Percentiles rank a stretch among this genome's conserved stretches.
These are phyloP conservation scores for Samsoniella hepiali DNA, from an alignment of 2,329 filamentous ascomycete genomes.

Conservation along the genomic window DNA sequence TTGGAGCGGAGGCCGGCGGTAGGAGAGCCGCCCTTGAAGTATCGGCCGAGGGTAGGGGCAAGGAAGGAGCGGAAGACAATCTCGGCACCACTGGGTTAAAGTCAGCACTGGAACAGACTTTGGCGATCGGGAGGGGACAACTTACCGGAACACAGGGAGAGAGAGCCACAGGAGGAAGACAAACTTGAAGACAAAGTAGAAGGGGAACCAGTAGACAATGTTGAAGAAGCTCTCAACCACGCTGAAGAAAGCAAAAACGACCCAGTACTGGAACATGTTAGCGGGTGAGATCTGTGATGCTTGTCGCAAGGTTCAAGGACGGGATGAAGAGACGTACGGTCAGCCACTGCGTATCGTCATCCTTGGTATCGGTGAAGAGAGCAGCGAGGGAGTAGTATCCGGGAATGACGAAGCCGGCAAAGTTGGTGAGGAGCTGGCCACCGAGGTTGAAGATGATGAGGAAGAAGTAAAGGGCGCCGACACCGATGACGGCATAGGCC, in stretches of 20 bases:
- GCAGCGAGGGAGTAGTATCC: slow-evolving; percentile 81
- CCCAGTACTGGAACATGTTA: slow-evolving; percentile 70
- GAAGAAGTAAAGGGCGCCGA: slow-evolving; percentile 80
- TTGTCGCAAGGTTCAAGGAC: slow-evolving; percentile 5
- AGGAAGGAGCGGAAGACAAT: slow-evolving; percentile 96
- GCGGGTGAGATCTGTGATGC: slow-evolving; percentile 22
- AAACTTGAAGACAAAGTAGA: slow-evolving; percentile 99
- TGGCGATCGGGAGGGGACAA: slow-evolving; percentile 23
- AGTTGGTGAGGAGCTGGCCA: slow-evolving; percentile 82
- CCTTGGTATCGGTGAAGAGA: slow-evolving; percentile 67
- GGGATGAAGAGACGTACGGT: slow-evolving; percentile 51
- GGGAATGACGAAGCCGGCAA: slow-evolving; percentile 78
- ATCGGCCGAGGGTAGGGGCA: slow-evolving; percentile 84
- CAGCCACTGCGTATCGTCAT: slow-evolving; percentile 79
- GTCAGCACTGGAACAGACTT: slow-evolving; percentile 16
- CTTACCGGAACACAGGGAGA: slow-evolving; percentile 89
- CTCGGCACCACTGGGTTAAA: slow-evolving; percentile 73
- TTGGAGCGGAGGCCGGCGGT: slow-evolving; percentile 85
- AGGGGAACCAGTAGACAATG: slow-evolving; percentile 93
- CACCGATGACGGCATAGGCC: slow-evolving; percentile 75
- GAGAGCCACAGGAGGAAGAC: slow-evolving; percentile 96
- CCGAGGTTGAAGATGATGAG: slow-evolving; percentile 91
- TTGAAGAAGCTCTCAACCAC: slow-evolving; percentile 79
- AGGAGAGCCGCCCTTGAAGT: slow-evolving; percentile 76
- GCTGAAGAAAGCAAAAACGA: slow-evolving; percentile 78